Conservation (phyloP, 2,329 filamentous ascomycete genomes). For the Fusarium metavorans region DNA sequence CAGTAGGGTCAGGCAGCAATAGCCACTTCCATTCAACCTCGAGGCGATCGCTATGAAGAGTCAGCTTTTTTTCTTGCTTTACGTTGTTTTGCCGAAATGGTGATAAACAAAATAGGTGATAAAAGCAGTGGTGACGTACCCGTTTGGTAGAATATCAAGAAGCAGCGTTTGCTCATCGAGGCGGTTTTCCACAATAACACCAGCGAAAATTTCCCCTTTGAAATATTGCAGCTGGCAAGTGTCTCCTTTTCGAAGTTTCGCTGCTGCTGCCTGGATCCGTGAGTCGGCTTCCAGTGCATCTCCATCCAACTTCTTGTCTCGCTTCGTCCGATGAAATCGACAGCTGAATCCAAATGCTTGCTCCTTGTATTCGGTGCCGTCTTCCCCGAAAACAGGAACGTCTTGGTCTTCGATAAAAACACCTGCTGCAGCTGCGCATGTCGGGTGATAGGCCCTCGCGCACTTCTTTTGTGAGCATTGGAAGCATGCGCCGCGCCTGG, state of each 20-base stretch:
- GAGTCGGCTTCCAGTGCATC: conserved; percentile 77
- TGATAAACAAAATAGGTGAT: not conserved
- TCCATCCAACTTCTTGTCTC: conserved; percentile 79
- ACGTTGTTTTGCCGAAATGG: not conserved
- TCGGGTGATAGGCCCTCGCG: conserved; percentile 91
- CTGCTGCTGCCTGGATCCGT: conserved; percentile 76
- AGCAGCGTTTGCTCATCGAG: conserved; percentile 80
- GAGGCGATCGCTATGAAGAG: conserved; percentile 70
- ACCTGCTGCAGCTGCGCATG: conserved; percentile 91
- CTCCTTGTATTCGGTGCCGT: conserved; percentile 92
- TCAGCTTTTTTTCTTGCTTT: conserved; percentile 53
- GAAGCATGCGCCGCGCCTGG: conserved; percentile 95
- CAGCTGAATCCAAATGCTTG: conserved; percentile 94
- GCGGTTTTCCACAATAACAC: conserved; percentile 86
- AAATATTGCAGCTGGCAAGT: conserved; percentile 89
- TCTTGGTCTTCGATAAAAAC: conserved; percentile 91
- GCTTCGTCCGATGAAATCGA: conserved; percentile 91
- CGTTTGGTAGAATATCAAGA: conserved; percentile 85
- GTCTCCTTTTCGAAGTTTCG: conserved; percentile 76
- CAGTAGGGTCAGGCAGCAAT: conserved; percentile 76
- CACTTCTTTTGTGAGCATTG: conserved; percentile 97
- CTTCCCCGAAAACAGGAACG: conserved; percentile 87
- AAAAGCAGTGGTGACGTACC: conserved; percentile 65
- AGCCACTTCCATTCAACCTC: conserved; percentile 91
- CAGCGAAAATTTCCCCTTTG: conserved; percentile 90